Conservation (phyloP, 306 rosid genomes). For the Crataegus laevigata region DNA sequence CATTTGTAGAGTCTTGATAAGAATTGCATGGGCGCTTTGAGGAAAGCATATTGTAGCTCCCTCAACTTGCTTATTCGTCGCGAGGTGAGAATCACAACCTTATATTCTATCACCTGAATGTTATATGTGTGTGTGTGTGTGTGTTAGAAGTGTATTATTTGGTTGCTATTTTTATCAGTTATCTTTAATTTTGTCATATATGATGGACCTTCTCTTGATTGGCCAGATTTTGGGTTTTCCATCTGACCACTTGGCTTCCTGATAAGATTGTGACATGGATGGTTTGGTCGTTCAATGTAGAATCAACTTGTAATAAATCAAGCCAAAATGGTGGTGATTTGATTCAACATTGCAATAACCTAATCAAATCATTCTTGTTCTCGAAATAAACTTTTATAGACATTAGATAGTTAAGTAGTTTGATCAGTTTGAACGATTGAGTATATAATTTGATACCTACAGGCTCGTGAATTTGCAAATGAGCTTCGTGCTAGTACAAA, state of each 20-base stretch:
- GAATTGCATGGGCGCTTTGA: constrained; percentile 57
- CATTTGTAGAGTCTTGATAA: constrained; percentile 75
- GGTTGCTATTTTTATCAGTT: not conserved
- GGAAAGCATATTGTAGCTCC: constrained; percentile 85
- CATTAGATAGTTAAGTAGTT: constrained; percentile 3
- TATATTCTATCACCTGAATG: constrained; percentile 4
- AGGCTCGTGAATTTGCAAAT: constrained; percentile 95
- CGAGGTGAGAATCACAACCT: constrained; percentile 59
- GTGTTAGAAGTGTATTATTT: not conserved
- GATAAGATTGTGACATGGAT: not conserved
- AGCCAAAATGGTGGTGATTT: not conserved
- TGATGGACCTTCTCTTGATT: not conserved
- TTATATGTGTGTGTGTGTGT: not conserved
- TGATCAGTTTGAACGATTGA: constrained; percentile 7
- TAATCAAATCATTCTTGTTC: not conserved
- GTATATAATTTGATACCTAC: constrained; percentile 19
- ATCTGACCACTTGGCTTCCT: not conserved
- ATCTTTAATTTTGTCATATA: not conserved
- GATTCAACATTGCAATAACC: not conserved
- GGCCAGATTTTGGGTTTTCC: not conserved
- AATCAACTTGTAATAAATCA: not conserved
- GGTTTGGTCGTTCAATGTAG: not conserved
- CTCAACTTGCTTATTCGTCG: constrained; percentile 90
- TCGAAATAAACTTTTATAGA: not conserved
- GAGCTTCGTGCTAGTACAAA: constrained; percentile 90